Conservation (phyloP, 768 basidiomycete species). For the Rhizopogon sp. region DNA sequence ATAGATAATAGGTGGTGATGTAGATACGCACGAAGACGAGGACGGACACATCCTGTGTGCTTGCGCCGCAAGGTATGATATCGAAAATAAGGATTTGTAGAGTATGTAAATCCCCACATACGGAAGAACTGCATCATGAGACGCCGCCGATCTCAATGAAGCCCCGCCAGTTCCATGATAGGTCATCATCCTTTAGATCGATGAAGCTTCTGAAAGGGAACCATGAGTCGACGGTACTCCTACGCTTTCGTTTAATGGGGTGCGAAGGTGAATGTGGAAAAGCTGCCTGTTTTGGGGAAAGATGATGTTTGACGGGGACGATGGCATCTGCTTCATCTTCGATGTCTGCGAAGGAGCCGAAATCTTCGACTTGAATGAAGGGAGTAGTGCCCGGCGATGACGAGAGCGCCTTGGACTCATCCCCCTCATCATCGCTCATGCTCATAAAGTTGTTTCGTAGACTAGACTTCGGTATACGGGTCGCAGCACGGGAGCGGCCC, state of each 20-base stretch:
- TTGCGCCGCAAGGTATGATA: slow-evolving; percentile 9
- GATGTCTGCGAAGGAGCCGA: slow-evolving; percentile 20
- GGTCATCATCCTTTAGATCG: slow-evolving; percentile 49
- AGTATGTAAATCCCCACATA: slow-evolving; percentile 1
- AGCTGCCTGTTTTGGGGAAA: slow-evolving; percentile 7
- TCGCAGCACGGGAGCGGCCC: slow-evolving; percentile 35
- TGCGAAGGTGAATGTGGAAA: slow-evolving; percentile 7
- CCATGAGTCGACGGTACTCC: slow-evolving; percentile 44
- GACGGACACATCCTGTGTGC: slow-evolving; percentile 6
- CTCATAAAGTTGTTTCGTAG: slow-evolving; percentile 54
- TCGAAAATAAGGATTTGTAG: slow-evolving; percentile 6
- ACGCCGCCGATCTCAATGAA: slow-evolving; percentile 53
- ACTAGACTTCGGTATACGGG: slow-evolving; percentile 14
- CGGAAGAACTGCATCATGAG: slow-evolving; percentile 2
- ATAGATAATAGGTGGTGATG: slow-evolving; percentile 9
- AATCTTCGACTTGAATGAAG: slow-evolving; percentile 16
- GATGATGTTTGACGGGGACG: slow-evolving; percentile 12
- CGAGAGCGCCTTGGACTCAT: slow-evolving; percentile 18
- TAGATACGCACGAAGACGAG: slow-evolving; percentile 16
- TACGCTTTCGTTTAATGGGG: slow-evolving; percentile 24
- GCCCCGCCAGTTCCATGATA: slow-evolving; percentile 55
- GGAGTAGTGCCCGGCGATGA: slow-evolving; percentile 7
- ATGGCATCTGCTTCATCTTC: slow-evolving; percentile 28
- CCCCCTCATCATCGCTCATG: slow-evolving; percentile 62
- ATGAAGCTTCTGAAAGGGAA: slow-evolving; percentile 62